Conservation (phyloP, 768 basidiomycete genomes). For the Tephrocybe rancida region DNA sequence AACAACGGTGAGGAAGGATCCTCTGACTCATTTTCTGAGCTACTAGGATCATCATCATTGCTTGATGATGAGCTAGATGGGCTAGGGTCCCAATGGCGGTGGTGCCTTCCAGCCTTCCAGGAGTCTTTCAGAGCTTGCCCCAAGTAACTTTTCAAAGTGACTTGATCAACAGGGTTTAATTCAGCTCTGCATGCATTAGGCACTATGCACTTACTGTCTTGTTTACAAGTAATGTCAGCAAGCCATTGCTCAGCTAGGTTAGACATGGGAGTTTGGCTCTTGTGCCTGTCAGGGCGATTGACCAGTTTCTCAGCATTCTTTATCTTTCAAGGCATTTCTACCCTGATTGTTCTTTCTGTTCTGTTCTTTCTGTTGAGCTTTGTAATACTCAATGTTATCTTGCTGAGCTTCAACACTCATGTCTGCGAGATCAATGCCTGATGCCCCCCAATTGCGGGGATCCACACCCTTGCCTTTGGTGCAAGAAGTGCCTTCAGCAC, state of each 20-base stretch:
- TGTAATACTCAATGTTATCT: background rate
- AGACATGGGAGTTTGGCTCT: background rate
- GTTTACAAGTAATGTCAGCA: background rate
- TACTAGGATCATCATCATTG: background rate
- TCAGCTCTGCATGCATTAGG: background rate
- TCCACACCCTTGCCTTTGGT: background rate
- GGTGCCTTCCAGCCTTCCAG: background rate
- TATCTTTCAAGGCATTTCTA: background rate
- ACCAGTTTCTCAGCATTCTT: too few species aligned
- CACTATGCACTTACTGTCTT: background rate
- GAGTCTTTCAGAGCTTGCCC: background rate
- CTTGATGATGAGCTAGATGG: background rate
- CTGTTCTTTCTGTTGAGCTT: background rate
- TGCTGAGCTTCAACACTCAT: background rate
- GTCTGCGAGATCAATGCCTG: background rate
- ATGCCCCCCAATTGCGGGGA: background rate
- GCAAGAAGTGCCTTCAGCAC: background rate
- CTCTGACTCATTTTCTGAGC: background rate
- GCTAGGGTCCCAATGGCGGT: background rate
- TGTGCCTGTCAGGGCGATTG: too few species aligned
- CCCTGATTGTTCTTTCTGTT: background rate
- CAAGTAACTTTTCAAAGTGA: background rate
- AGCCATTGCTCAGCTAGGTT: background rate
- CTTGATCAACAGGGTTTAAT: background rate
- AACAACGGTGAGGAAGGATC: too few species aligned